Evolutionary conservation across 176 grass and related monocot species (phyloP).

Genomic region (Oropetium thomaeum): DNA sequence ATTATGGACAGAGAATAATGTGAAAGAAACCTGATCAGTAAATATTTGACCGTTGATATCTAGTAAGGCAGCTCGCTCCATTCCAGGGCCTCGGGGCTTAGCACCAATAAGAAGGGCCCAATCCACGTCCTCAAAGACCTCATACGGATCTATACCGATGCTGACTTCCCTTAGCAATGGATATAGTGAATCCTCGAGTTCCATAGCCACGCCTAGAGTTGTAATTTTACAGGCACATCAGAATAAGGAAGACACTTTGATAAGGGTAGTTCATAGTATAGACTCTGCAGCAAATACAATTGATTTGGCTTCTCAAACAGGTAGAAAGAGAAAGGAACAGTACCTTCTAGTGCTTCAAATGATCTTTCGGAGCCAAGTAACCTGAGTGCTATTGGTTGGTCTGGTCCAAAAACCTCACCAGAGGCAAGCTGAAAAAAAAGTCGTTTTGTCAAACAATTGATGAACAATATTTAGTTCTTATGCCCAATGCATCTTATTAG

Average conservation of each 20-base stretch:
- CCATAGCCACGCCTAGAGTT: slow-evolving; percentile 89
- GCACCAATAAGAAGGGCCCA: slow-evolving; percentile 98
- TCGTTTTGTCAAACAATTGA: background rate
- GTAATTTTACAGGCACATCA: slow-evolving; percentile 18
- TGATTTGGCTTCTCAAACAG: background rate
- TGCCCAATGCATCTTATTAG: background rate
- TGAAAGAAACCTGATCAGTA: slow-evolving; percentile 66
- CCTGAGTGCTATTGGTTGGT: slow-evolving; percentile 87
- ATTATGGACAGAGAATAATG: background rate
- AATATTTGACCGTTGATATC: slow-evolving; percentile 98
- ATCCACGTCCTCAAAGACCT: slow-evolving; percentile 70
- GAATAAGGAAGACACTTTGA: slow-evolving; percentile 17
- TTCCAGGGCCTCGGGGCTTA: slow-evolving; percentile 92
- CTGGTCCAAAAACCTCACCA: slow-evolving; percentile 87
- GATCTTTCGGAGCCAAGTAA: slow-evolving; percentile 93
- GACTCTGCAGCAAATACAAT: background rate
- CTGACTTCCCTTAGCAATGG: slow-evolving; percentile 90
- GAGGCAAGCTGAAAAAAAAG: slow-evolving; percentile 77
- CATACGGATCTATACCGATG: slow-evolving; percentile 83
- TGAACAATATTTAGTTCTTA: background rate
- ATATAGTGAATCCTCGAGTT: slow-evolving; percentile 93
- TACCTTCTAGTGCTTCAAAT: slow-evolving; percentile 89
- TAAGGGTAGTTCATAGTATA: background rate
- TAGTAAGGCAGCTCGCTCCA: slow-evolving; percentile 80
- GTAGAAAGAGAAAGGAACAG: background rate